These are phyloP conservation scores for Chlamydomonas incerta DNA, from an alignment of 139 green algal species.

Conservation along the genomic window DNA sequence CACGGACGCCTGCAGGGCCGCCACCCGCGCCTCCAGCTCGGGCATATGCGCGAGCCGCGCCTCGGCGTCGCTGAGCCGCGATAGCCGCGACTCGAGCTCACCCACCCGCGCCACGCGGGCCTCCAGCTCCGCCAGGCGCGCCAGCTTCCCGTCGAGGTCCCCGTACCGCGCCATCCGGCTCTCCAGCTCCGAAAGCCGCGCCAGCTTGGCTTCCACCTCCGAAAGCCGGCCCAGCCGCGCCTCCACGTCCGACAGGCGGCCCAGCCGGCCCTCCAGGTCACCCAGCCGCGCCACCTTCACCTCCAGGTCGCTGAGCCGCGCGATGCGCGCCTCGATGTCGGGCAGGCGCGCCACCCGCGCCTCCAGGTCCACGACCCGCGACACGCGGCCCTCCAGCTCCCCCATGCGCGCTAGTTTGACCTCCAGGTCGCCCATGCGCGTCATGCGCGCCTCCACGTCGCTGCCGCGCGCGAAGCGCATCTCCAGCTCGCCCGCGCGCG, in stretches of 20 bases:
- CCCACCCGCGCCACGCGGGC: neutral
- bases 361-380: conserved; percentile 7
- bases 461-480: neutral
- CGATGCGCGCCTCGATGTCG: conserved; percentile 21
- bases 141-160: conserved; percentile 8
- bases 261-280: neutral
- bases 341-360: conserved; percentile 8
- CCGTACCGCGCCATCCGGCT: neutral
- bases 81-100: neutral
- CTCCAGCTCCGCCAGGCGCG: conserved; percentile 17
- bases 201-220: conserved; percentile 16
- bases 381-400: conserved; percentile 15
- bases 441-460: conserved; percentile 2
- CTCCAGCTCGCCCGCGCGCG: conserved; percentile 23
- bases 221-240: neutral
- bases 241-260: conserved; percentile 12
- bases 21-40: neutral
- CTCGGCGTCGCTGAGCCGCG: conserved; percentile 24
- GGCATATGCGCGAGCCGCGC: neutral
- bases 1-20: conserved; percentile 26
- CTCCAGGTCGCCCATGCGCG: conserved; percentile 8
- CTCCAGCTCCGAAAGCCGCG: neutral
- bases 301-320: conserved; percentile 22
- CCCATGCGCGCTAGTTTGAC: neutral
- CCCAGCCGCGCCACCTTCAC: conserved; percentile 24